Evolutionary conservation across 225 moss, liverwort and hornwort genomes (phyloP).

Genomic region (Antitrichia curtipendula): DNA sequence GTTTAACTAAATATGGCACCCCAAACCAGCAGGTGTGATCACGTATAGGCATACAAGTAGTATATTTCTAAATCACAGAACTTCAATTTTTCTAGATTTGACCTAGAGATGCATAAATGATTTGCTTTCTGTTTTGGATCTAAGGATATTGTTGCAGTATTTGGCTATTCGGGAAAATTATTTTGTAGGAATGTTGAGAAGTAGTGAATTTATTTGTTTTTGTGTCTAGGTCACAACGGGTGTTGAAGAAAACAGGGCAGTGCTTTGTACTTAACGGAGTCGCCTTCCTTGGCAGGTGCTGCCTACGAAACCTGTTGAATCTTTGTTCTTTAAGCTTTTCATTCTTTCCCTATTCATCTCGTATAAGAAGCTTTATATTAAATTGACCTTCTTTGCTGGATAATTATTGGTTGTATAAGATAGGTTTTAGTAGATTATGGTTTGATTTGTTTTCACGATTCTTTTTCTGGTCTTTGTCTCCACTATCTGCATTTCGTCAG

Average conservation of each 20-base stretch:
- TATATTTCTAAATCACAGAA: neutral
- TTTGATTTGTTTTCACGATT: neutral
- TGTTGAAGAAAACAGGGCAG: constrained; percentile 74
- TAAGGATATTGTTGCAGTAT: neutral
- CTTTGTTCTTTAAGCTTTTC: neutral
- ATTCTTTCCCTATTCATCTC: neutral
- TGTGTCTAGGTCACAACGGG: constrained; percentile 60
- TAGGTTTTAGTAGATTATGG: neutral
- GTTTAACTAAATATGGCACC: neutral
- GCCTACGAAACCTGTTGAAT: neutral
- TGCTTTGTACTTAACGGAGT: constrained; percentile 84
- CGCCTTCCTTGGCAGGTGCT: constrained; percentile 86
- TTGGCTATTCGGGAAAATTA: neutral
- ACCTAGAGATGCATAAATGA: neutral
- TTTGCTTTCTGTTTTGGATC: neutral
- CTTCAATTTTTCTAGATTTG: neutral
- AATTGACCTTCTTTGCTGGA: neutral
- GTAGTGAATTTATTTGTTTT: neutral
- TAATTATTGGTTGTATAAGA: neutral
- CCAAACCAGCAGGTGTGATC: neutral
- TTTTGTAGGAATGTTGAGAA: neutral
- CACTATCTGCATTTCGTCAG: neutral
- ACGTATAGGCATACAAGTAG: neutral
- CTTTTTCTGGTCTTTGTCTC: no score
- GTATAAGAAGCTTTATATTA: neutral